Evolutionary conservation across 2,329 filamentous ascomycete species (phyloP), one percentile per base, ranked within the genome.

Genomic region (Sporothrix variecibatus): DNA sequence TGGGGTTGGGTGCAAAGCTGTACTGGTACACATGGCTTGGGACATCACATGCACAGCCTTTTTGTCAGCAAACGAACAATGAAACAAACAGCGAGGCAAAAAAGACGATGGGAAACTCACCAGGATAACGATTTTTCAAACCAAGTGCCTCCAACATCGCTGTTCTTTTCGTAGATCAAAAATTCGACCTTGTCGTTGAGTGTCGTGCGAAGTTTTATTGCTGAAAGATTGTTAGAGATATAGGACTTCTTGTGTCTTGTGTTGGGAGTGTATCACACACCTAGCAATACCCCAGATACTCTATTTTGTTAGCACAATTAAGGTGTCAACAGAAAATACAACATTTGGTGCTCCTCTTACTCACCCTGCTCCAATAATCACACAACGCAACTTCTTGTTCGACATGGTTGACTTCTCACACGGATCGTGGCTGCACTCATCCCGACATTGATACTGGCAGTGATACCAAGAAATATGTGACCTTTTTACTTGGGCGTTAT

Each of bases 91-190:
- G 40, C 6, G 7, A 43, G 12, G 40, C 6, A 53, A 26, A 26
- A 12, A 40, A 67, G 26, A 53, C 46, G 40, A 46, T 17, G 65
- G n/a, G n/a, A n/a, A 51, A 43, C 23, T 3, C 15, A 43, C 65
- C 65, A 69, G 65, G 65, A 34, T 69, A 71, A 68, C 80, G 80
- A 77, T n/a, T 87, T 87, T 77, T 87, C 86, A 60, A 79, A 86
- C 86, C 86, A 88, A 2, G 86, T 87, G 5, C 86, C 86, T 2
- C 81, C 81, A 0, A 87, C 78, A 58, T 83, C 82, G 0, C 79
- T 67, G 74, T 86, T 86, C 78, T 87, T 86, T 76, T 87, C 86
- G 74, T 85, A 87, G 9, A 71, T 67, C 62, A 38, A 67, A 23
- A 67, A 49, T 23, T 67, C 62, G n/a, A 67, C 62, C 40, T 49